These are phyloP conservation scores for Stachybotrys chartarum DNA, from an alignment of 2,329 filamentous ascomycete species.

Conservation along the genomic window DNA sequence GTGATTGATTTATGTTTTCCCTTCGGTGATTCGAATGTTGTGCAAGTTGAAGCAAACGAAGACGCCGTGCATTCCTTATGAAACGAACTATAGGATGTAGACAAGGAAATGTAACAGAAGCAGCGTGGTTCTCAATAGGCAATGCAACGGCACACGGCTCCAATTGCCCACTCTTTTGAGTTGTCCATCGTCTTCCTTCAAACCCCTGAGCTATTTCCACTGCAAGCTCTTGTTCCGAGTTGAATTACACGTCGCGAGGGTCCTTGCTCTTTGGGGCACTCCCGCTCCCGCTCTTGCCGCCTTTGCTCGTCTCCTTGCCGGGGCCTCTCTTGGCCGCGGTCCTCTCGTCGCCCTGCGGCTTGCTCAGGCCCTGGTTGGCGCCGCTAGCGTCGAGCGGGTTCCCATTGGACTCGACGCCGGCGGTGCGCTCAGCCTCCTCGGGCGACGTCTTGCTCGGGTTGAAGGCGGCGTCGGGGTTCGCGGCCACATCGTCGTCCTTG, in stretches of 20 bases:
- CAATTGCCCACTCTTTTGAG: no score
- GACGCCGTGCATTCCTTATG: not conserved
- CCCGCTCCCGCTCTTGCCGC: constrained; percentile 22
- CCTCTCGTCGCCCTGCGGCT: constrained; percentile 27
- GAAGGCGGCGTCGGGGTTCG: constrained; percentile 57
- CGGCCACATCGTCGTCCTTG: constrained; percentile 52
- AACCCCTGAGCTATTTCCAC: no score
- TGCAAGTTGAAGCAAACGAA: not conserved
- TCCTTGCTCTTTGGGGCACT: constrained; percentile 19
- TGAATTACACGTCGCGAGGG: not conserved
- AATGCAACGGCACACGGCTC: no score
- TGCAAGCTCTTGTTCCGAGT: not conserved
- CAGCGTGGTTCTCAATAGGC: no score
- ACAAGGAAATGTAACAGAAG: no score
- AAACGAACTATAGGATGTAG: not conserved
- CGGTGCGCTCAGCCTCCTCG: constrained; percentile 45
- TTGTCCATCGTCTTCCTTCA: no score
- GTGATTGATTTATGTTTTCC: no score
- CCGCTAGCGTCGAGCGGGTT: constrained; percentile 34
- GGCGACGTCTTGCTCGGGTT: constrained; percentile 61
- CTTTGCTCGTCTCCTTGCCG: constrained; percentile 25
- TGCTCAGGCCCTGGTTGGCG: constrained; percentile 36
- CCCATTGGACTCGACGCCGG: constrained; percentile 22
- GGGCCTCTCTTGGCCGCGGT: constrained; percentile 21
- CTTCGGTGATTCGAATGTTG: no score